Evolutionary conservation across 495 filamentous ascomycete genomes (phyloP), one percentile per base, ranked within the genome.

Genomic region (Durotheca rogersii): DNA sequence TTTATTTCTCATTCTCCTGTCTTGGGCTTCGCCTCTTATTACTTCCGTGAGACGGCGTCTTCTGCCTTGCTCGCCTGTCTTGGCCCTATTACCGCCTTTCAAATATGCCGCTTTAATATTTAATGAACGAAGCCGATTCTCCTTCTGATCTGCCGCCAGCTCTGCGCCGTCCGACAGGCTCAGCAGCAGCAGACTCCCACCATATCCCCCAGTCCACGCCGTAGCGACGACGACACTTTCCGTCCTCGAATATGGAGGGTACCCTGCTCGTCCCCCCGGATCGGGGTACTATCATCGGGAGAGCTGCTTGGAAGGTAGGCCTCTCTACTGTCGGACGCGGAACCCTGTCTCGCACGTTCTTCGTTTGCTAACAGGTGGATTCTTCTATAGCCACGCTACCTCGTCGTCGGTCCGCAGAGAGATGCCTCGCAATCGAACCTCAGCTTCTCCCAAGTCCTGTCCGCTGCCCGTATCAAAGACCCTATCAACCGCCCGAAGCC

Each of bases 261-360:
- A 51, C 67, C 45, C 68, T 82, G 57, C 61, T 74, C 29, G 69
- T 74, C 17, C 79, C 79, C 25, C 79, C 79, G 4, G 79, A 82
- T 55, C 67, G 76, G 56, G 71, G 76, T 25, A 72, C 77, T 33
- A 76, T 82, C 51, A 72, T 82, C 32, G 76, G 77, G 27, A 72
- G 72, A 48, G 70, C 79, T 10, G 42, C 75, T 10, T 82, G 79
- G 78, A 82, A 82, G 79, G 79, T 81, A 50, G 38, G 63, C 7
- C 23, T 31, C 20, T n/a, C n/a, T n/a, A n/a, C n/a, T n/a, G n/a
- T n/a, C n/a, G n/a, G n/a, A n/a, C n/a, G n/a, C n/a, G n/a, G n/a
- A n/a, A n/a, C n/a, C n/a, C n/a, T n/a, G n/a, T n/a, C n/a, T n/a
- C n/a, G n/a, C 20, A 19, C 15, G 30, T 39, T 11, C 2, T 33